Evolutionary conservation across 768 basidiomycete species (phyloP), one percentile per base, ranked within the genome.

Genomic region (Lentinula boryana): DNA sequence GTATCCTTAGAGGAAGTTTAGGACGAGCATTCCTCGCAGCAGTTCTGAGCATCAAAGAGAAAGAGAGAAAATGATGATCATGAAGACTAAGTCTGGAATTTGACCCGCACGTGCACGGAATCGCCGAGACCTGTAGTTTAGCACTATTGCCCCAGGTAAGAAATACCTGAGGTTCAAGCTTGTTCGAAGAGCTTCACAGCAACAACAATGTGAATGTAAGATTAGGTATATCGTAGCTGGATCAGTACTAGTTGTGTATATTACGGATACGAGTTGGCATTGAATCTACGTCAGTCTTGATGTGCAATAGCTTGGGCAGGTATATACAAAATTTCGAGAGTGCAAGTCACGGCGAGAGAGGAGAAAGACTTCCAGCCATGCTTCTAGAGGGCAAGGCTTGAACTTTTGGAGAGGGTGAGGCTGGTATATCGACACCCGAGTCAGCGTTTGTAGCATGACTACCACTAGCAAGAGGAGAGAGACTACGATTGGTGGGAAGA

Each of bases 321-420:
- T 58, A 41, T 52, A 52, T 27, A 16, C 21, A 16, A 13, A 9
- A 52, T 21, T 58, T 55, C 63, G 54, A 62, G 65, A 57, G 60
- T 63, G 64, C 46, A 53, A 40, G 49, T 75, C 70, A 77, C 71
- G 70, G 66, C 63, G 65, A 75, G 68, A 72, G 56, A 1, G 79
- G 80, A 49, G 81, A 84, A 54, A 75, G 65, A 60, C 79, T 80
- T 40, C 75, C 74, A 56, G 75, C 75, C 62, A 76, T 66, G 60
- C 66, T 73, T 67, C 67, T 68, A 65, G 74, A 72, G 64, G 68
- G 69, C 64, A 67, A 59, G 12, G 41, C 27, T 33, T 55, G 38
- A 54, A 33, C 38, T 12, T 49, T 49, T n/a, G 49, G 58, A 43
- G 58, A 52, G 4, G 50, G 44, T 10, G 33, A 38, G 16, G 58